A percentile compares a stretch with the other conserved stretches of the same genome.
phyloP scores from a whole-genome alignment of 169 alveolate genomes.

The Eimeria falciformis region DNA sequence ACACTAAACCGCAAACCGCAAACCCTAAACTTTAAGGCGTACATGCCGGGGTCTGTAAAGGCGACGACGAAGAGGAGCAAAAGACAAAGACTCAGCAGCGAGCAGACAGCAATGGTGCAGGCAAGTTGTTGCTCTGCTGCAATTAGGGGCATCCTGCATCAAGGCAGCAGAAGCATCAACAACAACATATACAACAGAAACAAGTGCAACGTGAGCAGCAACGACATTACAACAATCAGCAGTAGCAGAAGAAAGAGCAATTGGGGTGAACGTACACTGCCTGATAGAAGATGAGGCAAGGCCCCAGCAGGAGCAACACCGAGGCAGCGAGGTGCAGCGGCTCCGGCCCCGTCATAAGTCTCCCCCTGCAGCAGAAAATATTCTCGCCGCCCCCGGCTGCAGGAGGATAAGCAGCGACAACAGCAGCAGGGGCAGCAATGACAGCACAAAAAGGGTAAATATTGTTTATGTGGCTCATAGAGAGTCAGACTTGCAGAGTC shows the following conservation, averaged over 20 bases:
- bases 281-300: slow-evolving; percentile 50
- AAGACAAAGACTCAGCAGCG: slow-evolving; percentile 45
- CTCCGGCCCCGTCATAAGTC: slow-evolving; percentile 71
- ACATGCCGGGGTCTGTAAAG: slow-evolving; percentile 76
- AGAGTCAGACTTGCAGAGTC: background rate
- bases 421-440: background rate
- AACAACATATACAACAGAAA: too few relatives aligned
- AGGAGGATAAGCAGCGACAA: background rate
- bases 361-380: slow-evolving; percentile 58
- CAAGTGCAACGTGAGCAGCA: background rate
- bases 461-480: background rate
- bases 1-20: too few relatives aligned
- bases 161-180: too few relatives aligned
- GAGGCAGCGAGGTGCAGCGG: slow-evolving; percentile 56
- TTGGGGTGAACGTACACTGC: slow-evolving; percentile 43
- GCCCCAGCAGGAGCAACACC: slow-evolving; percentile 55
- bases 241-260: background rate
- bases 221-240: background rate
- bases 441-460: background rate
- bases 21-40: too few relatives aligned
- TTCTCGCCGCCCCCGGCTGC: slow-evolving; percentile 42
- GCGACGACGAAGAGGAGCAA: slow-evolving; percentile 56
- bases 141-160: slow-evolving; percentile 47
- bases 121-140: slow-evolving; percentile 20
- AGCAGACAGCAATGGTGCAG: slow-evolving; percentile 38